Conservation (phyloP, 2,329 filamentous ascomycete genomes). For the Aureobasidium sp. region DNA sequence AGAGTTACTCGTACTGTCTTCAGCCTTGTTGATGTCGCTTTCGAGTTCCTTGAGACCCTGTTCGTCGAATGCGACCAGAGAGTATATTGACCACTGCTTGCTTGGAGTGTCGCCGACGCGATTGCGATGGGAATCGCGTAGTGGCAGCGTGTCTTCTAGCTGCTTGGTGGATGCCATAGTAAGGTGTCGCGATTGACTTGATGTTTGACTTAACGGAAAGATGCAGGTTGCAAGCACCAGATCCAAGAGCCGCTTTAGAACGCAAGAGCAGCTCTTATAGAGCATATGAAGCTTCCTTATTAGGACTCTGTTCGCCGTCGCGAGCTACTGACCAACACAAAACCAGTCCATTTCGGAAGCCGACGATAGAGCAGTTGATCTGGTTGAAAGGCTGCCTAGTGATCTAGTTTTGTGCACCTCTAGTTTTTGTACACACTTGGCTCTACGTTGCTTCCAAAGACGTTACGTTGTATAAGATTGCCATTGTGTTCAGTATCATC, state of each 20-base stretch:
- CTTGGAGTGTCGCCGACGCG: neutral
- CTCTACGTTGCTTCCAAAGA: neutral
- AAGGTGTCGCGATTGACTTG: too few relatives aligned
- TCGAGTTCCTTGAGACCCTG: neutral
- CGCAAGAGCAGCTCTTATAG: neutral
- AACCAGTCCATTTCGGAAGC: neutral
- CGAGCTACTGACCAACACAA: neutral
- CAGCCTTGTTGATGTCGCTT: neutral
- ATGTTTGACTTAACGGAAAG: too few relatives aligned
- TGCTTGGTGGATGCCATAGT: neutral
- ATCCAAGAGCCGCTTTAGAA: neutral
- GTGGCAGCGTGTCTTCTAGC: neutral
- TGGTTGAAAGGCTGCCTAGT: neutral
- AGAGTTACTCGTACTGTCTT: neutral
- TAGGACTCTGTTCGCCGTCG: neutral
- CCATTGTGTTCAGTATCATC: neutral
- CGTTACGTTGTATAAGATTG: neutral
- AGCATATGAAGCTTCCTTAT: neutral
- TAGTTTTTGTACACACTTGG: neutral
- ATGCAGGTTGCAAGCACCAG: too few relatives aligned
- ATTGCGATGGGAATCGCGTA: neutral
- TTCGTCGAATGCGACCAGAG: neutral
- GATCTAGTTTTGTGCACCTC: neutral
- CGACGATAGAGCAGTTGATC: neutral
- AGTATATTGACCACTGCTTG: neutral